Percentiles rank a stretch among this genome's conserved stretches.
Conservation (phyloP, 345 rosid genomes). For the Tarenaya hassleriana region DNA sequence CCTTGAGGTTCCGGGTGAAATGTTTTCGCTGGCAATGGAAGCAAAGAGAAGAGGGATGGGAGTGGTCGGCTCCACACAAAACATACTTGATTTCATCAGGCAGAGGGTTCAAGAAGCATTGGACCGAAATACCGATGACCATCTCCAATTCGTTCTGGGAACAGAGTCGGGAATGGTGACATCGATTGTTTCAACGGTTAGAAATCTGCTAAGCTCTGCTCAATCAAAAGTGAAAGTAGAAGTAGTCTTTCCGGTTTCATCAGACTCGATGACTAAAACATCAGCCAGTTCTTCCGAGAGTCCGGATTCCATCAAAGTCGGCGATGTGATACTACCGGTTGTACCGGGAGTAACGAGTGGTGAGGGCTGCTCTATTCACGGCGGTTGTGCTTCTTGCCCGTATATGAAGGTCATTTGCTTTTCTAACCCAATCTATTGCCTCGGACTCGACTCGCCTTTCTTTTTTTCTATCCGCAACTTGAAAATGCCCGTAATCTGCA, state of each 20-base stretch:
- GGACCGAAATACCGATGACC: conserved; percentile 68
- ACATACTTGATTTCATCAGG: conserved; percentile 83
- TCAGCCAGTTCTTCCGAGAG: conserved; percentile 38
- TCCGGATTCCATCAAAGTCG: conserved; percentile 32
- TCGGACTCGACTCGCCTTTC: not conserved
- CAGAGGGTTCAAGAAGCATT: conserved; percentile 74
- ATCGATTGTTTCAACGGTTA: conserved; percentile 75
- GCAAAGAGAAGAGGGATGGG: conserved; percentile 96
- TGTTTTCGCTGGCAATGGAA: conserved; percentile 96
- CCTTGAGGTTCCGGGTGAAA: conserved; percentile 97
- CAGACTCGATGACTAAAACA: conserved; percentile 71
- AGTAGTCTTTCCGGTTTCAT: conserved; percentile 89
- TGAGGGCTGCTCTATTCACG: conserved; percentile 92
- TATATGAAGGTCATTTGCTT: conserved; percentile 75
- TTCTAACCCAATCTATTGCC: not conserved
- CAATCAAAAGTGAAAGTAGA: conserved; percentile 64
- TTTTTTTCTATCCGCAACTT: not conserved
- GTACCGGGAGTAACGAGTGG: conserved; percentile 92
- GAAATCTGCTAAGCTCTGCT: conserved; percentile 46
- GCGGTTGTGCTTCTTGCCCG: conserved; percentile 98
- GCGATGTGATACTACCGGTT: conserved; percentile 54
- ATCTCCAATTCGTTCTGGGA: conserved; percentile 85
- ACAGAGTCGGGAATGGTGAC: conserved; percentile 98
- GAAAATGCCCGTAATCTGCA: conserved; percentile 26
- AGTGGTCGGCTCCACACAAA: conserved; percentile 86